A percentile compares a stretch with the other conserved stretches of the same genome.
Conservation (phyloP, 805 yeast species). For the Suhomyces xylopsoci region DNA sequence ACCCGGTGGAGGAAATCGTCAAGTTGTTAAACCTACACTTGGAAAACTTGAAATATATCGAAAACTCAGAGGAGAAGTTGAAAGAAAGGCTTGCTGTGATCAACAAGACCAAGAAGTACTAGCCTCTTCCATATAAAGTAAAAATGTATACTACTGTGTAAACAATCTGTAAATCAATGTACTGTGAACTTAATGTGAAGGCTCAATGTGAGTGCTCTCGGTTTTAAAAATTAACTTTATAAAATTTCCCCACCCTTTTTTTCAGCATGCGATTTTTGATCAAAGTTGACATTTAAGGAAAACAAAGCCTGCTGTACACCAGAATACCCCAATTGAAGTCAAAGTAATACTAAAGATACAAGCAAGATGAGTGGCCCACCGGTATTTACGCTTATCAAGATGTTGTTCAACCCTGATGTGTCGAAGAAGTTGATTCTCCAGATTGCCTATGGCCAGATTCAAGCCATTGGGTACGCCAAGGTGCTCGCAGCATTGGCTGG, state of each 20-base stretch:
- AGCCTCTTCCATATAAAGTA: not conserved
- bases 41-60: slow-evolving; percentile 86
- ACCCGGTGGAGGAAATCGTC: slow-evolving; percentile 65
- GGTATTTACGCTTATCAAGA: slow-evolving; percentile 24
- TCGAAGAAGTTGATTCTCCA: slow-evolving; percentile 37
- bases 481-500: slow-evolving; percentile 33
- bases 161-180: not conserved
- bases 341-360: not conserved
- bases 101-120: not conserved
- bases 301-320: not conserved
- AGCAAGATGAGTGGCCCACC: slow-evolving; percentile 23
- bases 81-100: slow-evolving; percentile 59
- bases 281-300: not conserved
- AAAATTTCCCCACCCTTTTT: not conserved
- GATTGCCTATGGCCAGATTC: slow-evolving; percentile 33
- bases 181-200: not conserved
- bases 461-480: slow-evolving; percentile 32
- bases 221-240: too few species aligned
- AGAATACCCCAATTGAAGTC: not conserved
- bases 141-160: not conserved
- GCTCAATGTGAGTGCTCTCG: not conserved
- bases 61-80: slow-evolving; percentile 64
- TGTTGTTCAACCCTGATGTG: slow-evolving; percentile 38
- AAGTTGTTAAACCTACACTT: slow-evolving; percentile 82
- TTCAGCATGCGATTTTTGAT: not conserved